Conservation (phyloP, 306 rosid genomes). For the Casuarina equisetifolia region DNA sequence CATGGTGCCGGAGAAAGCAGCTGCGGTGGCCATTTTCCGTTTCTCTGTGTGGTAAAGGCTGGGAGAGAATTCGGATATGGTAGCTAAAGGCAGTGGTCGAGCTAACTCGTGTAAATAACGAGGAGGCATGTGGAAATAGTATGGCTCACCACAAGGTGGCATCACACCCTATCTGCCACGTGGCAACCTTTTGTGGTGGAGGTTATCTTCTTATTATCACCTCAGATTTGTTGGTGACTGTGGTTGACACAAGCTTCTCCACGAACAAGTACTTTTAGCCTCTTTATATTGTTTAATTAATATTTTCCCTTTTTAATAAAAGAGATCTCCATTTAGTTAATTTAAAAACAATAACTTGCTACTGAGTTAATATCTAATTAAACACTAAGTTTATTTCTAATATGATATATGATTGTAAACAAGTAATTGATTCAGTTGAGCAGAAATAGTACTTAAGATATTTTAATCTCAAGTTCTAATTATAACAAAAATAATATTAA, state of each 20-base stretch:
- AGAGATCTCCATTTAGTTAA: too few species aligned
- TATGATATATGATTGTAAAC: too few species aligned
- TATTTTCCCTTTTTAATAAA: too few species aligned
- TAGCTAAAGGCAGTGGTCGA: slow-evolving; percentile 1
- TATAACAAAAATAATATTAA: too few species aligned
- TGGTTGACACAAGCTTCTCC: slow-evolving; percentile 26
- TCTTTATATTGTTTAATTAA: too few species aligned
- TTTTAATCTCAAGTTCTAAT: too few species aligned
- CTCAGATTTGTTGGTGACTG: background rate
- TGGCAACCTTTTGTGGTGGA: slow-evolving; percentile 30
- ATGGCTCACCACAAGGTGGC: slow-evolving; percentile 30
- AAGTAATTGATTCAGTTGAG: too few species aligned
- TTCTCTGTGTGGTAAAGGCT: background rate
- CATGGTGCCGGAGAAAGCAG: slow-evolving; percentile 56
- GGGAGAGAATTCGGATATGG: background rate
- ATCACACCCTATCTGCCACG: slow-evolving; percentile 56
- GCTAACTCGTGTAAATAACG: slow-evolving; percentile 23
- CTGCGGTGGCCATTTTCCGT: slow-evolving; percentile 41
- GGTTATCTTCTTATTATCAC: slow-evolving; percentile 45
- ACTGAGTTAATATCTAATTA: too few species aligned
- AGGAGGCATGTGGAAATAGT: slow-evolving; percentile 32
- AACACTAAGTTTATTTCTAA: too few species aligned
- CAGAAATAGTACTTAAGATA: too few species aligned
- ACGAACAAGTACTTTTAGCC: background rate
- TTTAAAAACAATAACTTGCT: too few species aligned